Percentiles rank a stretch among this genome's conserved stretches.
These are phyloP conservation scores for Ustilago cynodontis DNA, from an alignment of 1,284 basidiomycete species.

Conservation along the genomic window DNA sequence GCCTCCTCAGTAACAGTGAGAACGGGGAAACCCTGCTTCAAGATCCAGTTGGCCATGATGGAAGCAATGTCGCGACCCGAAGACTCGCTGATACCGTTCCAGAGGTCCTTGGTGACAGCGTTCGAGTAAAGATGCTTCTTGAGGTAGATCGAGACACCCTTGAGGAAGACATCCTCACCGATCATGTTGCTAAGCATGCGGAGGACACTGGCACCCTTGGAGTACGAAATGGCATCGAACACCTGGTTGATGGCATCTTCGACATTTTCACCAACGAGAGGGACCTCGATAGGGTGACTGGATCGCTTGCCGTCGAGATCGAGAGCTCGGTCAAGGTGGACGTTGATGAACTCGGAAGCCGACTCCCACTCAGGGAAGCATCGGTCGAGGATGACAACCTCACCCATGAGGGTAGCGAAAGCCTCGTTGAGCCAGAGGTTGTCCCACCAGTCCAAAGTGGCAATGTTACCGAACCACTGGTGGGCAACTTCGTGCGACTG, in stretches of 20 bases:
- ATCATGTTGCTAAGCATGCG: slow-evolving; percentile 86
- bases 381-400: slow-evolving; percentile 85
- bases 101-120: slow-evolving; percentile 87
- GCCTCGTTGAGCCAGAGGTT: slow-evolving; percentile 76
- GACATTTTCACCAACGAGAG: slow-evolving; percentile 70
- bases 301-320: slow-evolving; percentile 88
- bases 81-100: slow-evolving; percentile 85
- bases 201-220: slow-evolving; percentile 76
- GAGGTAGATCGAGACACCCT: slow-evolving; percentile 81
- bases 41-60: slow-evolving; percentile 93
- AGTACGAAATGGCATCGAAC: slow-evolving; percentile 71
- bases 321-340: slow-evolving; percentile 76
- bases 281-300: slow-evolving; percentile 94
- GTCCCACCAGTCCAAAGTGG: slow-evolving; percentile 93
- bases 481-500: slow-evolving; percentile 81
- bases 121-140: slow-evolving; percentile 86
- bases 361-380: slow-evolving; percentile 74
- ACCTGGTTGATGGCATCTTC: slow-evolving; percentile 68
- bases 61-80: slow-evolving; percentile 82
- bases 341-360: slow-evolving; percentile 73
- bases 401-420: slow-evolving; percentile 86
- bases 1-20: slow-evolving; percentile 83
- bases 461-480: slow-evolving; percentile 83
- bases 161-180: slow-evolving; percentile 80
- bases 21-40: slow-evolving; percentile 81